These are phyloP conservation scores for Brassica juncea DNA, from an alignment of 345 rosid species.

Conservation along the genomic window DNA sequence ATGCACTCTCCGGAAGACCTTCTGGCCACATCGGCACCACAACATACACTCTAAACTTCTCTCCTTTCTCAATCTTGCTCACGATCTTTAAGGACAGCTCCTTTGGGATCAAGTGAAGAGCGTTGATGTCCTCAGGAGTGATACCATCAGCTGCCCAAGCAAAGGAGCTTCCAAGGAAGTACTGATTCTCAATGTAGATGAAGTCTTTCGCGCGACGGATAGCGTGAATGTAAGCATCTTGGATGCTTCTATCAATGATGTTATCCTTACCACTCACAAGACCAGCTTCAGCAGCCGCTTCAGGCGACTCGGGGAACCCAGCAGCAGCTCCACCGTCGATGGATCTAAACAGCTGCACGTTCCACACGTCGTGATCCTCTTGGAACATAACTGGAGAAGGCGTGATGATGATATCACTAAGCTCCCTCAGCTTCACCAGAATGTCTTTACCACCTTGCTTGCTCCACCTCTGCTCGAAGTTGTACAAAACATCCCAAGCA, in stretches of 20 bases:
- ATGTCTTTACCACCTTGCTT: conserved; percentile 94
- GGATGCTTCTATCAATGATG: conserved; percentile 95
- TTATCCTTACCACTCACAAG: conserved; percentile 99
- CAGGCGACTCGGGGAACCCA: conserved; percentile 97
- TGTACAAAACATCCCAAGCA: conserved; percentile 97
- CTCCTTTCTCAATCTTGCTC: conserved; percentile 88
- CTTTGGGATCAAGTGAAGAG: conserved; percentile 89
- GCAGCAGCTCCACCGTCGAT: conserved; percentile 98
- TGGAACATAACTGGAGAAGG: conserved; percentile 90
- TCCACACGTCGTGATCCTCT: conserved; percentile 88
- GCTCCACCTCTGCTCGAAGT: conserved; percentile 97
- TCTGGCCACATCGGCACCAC: conserved; percentile 99
- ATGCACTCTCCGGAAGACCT: conserved; percentile 92
- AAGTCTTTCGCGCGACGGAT: conserved; percentile 93
- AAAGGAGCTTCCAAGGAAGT: conserved; percentile 93
- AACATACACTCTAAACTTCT: conserved; percentile 81
- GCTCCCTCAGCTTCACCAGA: conserved; percentile 76
- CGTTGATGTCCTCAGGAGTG: conserved; percentile 85
- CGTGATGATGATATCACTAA: conserved; percentile 70
- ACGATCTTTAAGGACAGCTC: conserved; percentile 92
- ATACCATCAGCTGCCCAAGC: conserved; percentile 81
- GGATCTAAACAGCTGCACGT: conserved; percentile 92
- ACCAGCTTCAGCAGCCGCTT: conserved; percentile 95
- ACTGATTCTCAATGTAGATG: conserved; percentile 93
- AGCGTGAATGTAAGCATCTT: conserved; percentile 92